Base-by-base conservation (phyloP, 164 flowering plant genomes). In the Litsea cubeba region DNA sequence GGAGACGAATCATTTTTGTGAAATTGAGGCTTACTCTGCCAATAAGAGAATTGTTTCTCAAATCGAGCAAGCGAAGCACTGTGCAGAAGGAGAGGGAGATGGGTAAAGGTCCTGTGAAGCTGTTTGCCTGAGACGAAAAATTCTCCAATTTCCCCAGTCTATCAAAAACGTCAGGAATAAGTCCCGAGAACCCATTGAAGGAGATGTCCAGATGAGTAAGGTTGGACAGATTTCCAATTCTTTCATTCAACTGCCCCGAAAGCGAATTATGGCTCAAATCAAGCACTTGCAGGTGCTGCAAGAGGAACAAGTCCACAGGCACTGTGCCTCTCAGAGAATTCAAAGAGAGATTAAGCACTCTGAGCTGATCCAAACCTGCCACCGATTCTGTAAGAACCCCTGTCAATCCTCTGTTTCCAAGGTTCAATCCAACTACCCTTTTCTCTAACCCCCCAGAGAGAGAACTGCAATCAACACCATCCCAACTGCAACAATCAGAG, bases 401-500 rank as follows among this genome's bases (percentile, higher is more conserved):
- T 76, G 74, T 82, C 68, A 93, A 83, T 26, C 87, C 85, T 75
- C 74, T 82, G 14, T 28, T 71, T 1, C 85, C 78, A 65, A 93
- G 81, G 50, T 76, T 75, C 84, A 94, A 76, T 75, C 54, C 77
- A 62, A 92, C 94, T 68, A 75, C 25, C 76, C 69, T 78, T 50
- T 68, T 83, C 51, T 0, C 62, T 81, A 72, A 81, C 62, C 1
- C 78, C 76, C 92, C 91, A 62, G 66, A 4, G 81, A 75, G 1
- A 22, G n/a, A 65, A 72, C 69, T 72, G 77, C 97, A 94, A 14
- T 68, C 30, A 71, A 94, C 91, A 72, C 97, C 98, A 70, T 82
- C 87, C 64, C 69, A 66, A 66, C 69, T 66, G 50, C 69, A 66
- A 30, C 69, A 66, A 66, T 66, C 96, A 63, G 5, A 1, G 5